phyloP scores from a whole-genome alignment of 23 red algal species.

The Chondrus crispus region DNA sequence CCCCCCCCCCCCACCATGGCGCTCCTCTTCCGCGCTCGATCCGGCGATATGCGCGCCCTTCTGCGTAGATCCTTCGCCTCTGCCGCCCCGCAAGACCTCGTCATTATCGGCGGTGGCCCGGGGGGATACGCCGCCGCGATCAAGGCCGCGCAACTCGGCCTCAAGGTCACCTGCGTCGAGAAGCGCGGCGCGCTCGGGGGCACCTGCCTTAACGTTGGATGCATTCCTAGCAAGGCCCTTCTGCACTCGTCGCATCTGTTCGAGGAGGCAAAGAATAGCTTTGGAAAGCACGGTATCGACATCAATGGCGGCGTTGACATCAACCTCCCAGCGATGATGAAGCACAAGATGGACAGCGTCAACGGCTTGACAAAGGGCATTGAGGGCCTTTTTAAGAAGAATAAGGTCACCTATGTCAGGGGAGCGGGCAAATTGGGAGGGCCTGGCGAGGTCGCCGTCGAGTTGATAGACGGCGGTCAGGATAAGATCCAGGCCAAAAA shows the following conservation, averaged over 20 bases:
- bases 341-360: conserved; percentile 81
- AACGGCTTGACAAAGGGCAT: conserved; percentile 89
- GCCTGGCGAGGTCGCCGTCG: conserved; percentile 63
- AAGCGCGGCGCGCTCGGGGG: conserved; percentile 96
- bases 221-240: conserved; percentile 97
- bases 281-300: conserved; percentile 87
- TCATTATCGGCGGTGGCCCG: conserved; percentile 91
- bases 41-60: too few species aligned
- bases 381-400: conserved; percentile 98
- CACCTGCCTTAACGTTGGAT: conserved; percentile 98
- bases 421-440: conserved; percentile 54
- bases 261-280: conserved; percentile 89
- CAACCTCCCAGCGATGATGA: conserved; percentile 94
- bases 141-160: conserved; percentile 95
- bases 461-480: conserved; percentile 67
- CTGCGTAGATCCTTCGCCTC: conserved; percentile 47
- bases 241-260: conserved; percentile 95
- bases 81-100: conserved; percentile 72
- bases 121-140: conserved; percentile 98
- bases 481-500: conserved; percentile 77
- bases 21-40: too few species aligned
- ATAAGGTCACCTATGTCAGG: conserved; percentile 91
- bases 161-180: conserved; percentile 93
- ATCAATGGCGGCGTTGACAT: conserved; percentile 69
- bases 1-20: too few species aligned